Evolutionary conservation across 2,329 filamentous ascomycete species (phyloP), one percentile per base, ranked within the genome.

Genomic region (Cordyceps farinosa): DNA sequence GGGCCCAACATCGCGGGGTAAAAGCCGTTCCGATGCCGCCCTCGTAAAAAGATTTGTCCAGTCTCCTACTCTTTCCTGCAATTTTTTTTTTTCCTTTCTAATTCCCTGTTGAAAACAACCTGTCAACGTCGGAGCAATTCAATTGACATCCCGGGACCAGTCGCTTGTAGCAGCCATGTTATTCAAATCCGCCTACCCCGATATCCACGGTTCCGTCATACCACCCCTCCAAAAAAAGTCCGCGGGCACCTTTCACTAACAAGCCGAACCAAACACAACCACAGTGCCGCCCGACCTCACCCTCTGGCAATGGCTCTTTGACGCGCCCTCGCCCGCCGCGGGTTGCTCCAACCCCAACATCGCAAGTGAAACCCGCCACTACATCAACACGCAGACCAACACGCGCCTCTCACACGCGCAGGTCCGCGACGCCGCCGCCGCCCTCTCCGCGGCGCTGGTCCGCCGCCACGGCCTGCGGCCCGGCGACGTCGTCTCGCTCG

Each of bases 251-350:
- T 42, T 34, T 32, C 15, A 38, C 40, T 48, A 48, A 27, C 44
- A 40, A 13, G 5, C 17, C 27, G 22, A 22, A 22, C 34, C 3
- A 3, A 22, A 36, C 17, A 29, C 1, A 10, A 1, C 5, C 27
- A 32, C 57, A 63, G 61, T 59, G 6, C 61, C 61, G 13, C 17
- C 30, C 2, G 40, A 63, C 48, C 11, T 63, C 48, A 58, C 61
- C 4, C 38, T 63, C 8, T 63, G 61, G 61, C 53, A 59, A 32
- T 63, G 61, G 61, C 47, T 63, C 29, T 63, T 63, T 50, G 34
- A 56, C 8, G n/a, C 44, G 3, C 32, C 40, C 10, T 58, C 30
- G 5, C 53, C 61, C 27, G 54, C 54, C 7, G 47, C 47, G 11
- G 38, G 34, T n/a, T 58, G 58, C 58, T 54, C 17, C 27, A n/a